Percentiles rank a stretch among this genome's conserved stretches.
Evolutionary conservation across 163 green algal genomes (phyloP).

Genomic region (Trebouxiophyceae sp.): DNA sequence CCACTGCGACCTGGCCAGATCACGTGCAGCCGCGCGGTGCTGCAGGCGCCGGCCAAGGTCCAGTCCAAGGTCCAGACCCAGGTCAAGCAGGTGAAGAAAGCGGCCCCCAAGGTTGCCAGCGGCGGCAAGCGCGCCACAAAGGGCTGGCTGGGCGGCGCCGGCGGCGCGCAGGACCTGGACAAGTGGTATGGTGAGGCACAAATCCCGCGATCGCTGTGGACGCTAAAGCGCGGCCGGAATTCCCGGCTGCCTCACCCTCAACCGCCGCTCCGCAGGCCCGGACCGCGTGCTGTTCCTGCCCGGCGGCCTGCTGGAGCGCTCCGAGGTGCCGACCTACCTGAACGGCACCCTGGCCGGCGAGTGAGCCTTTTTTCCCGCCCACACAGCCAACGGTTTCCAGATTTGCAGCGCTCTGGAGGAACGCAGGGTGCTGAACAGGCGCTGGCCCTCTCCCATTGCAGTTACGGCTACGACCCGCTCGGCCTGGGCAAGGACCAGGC

Average conservation of each 20-base stretch:
- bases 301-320: constrained; percentile 67
- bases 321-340: constrained; percentile 82
- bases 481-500: constrained; percentile 79
- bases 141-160: constrained; percentile 68
- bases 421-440: too few species aligned
- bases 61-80: constrained; percentile 29
- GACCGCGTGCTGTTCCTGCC: constrained; percentile 80
- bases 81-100: constrained; percentile 25
- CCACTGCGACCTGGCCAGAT: too few species aligned
- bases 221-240: neutral
- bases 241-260: neutral
- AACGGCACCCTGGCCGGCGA: constrained; percentile 82
- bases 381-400: neutral
- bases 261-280: too few species aligned
- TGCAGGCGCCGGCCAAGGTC: neutral
- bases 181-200: constrained; percentile 84
- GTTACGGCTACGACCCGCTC: constrained; percentile 93
- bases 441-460: too few species aligned
- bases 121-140: constrained; percentile 23
- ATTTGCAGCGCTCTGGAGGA: too few species aligned
- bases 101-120: constrained; percentile 11
- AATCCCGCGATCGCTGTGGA: too few species aligned
- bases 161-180: constrained; percentile 49
- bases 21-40: too few species aligned
- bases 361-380: constrained; percentile 49